phyloP scores from a whole-genome alignment of 495 filamentous ascomycete genomes.

The Tuber umbilicatum region DNA sequence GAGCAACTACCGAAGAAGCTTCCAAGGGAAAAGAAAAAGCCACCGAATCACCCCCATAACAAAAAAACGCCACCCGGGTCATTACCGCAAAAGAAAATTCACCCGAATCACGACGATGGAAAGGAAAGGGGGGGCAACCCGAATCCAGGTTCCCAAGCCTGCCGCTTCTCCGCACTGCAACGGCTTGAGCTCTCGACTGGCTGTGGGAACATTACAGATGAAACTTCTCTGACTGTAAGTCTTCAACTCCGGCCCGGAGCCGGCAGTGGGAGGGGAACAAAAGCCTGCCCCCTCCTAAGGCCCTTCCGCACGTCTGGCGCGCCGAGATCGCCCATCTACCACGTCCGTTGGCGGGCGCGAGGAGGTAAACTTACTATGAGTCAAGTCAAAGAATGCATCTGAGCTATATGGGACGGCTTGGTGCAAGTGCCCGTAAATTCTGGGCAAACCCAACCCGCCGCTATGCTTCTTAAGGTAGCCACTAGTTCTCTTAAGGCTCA shows the following conservation, averaged over 20 bases:
- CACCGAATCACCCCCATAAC: too few relatives aligned
- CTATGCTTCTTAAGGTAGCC: too few relatives aligned
- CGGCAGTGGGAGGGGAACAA: background rate
- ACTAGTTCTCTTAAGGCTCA: too few relatives aligned
- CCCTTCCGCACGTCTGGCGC: conserved; percentile 9
- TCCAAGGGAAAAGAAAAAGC: too few relatives aligned
- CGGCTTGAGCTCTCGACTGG: conserved; percentile 67
- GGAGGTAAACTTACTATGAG: conserved; percentile 21
- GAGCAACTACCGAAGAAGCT: too few relatives aligned
- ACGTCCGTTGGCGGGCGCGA: conserved; percentile 18
- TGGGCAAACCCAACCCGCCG: too few relatives aligned
- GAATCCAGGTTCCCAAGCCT: conserved; percentile 77
- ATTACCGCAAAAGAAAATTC: too few relatives aligned
- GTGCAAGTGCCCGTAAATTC: too few relatives aligned
- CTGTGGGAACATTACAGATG: conserved; percentile 84
- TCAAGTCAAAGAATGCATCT: conserved; percentile 36
- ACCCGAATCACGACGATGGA: too few relatives aligned
- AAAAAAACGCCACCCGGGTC: too few relatives aligned
- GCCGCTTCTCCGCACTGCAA: conserved; percentile 58
- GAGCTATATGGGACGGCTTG: conserved; percentile 17
- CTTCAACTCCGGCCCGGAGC: too few relatives aligned
- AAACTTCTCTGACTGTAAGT: conserved; percentile 43
- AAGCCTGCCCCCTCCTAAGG: conserved; percentile 8
- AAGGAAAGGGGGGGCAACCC: too few relatives aligned
- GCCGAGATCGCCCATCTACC: conserved; percentile 19